Conservation (phyloP, 2,329 filamentous ascomycete genomes). For the Aspergillus amoenus region DNA sequence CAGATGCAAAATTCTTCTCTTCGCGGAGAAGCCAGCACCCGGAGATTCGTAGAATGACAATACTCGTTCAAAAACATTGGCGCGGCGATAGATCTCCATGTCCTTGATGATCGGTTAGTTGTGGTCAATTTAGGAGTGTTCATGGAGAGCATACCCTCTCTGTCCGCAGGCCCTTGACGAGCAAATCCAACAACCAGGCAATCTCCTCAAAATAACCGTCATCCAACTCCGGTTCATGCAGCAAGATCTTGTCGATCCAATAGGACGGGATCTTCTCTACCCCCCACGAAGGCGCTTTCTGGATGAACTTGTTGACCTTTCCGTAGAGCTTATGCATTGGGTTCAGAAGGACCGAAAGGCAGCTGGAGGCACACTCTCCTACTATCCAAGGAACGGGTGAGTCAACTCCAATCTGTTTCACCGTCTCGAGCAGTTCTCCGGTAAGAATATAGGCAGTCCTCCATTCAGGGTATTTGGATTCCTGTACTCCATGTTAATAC, state of each 20-base stretch:
- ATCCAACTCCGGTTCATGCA: conserved; percentile 71
- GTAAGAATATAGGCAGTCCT: conserved; percentile 77
- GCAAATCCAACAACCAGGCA: conserved; percentile 70
- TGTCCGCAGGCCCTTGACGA: conserved; percentile 64
- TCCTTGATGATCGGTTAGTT: conserved; percentile 34
- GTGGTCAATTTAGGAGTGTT: background rate
- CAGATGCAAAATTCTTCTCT: conserved; percentile 61
- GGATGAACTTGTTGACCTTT: conserved; percentile 83
- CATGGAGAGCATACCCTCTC: conserved; percentile 48
- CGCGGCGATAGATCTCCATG: conserved; percentile 52
- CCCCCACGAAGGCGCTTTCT: conserved; percentile 74
- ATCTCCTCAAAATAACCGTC: conserved; percentile 72
- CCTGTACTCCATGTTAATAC: conserved; percentile 37
- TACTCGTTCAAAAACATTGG: conserved; percentile 71
- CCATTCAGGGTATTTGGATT: conserved; percentile 71
- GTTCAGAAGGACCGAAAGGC: conserved; percentile 68
- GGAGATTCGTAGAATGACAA: conserved; percentile 68
- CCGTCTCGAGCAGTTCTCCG: conserved; percentile 77
- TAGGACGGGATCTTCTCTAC: conserved; percentile 55
- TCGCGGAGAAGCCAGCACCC: conserved; percentile 59
- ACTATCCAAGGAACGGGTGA: conserved; percentile 69
- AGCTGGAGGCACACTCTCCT: conserved; percentile 71
- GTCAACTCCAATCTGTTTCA: conserved; percentile 53
- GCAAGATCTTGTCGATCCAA: conserved; percentile 68
- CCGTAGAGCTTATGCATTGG: conserved; percentile 81